A percentile compares a stretch with the other conserved stretches of the same genome.
Evolutionary conservation across 345 rosid species (phyloP).

Genomic region (Gossypium stocksii): DNA sequence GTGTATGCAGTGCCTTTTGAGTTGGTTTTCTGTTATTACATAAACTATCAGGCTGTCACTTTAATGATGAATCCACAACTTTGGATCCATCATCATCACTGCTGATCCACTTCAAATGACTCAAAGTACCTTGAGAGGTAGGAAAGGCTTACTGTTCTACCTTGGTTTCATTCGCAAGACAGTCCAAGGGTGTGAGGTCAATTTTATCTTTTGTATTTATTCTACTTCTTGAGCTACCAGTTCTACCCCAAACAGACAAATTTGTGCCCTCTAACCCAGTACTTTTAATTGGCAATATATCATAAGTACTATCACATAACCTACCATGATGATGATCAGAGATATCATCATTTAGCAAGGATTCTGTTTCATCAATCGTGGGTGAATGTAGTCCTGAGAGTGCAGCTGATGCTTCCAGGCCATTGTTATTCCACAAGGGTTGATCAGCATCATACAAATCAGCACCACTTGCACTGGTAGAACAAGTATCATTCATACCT

Average conservation of each 20-base stretch:
- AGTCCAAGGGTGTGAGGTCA: slow-evolving; percentile 37
- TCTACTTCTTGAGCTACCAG: slow-evolving; percentile 43
- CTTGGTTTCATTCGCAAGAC: slow-evolving; percentile 47
- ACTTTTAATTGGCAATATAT: slow-evolving; percentile 33
- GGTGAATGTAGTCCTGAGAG: slow-evolving; percentile 46
- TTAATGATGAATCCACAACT: slow-evolving; percentile 35
- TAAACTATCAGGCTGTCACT: slow-evolving; percentile 33
- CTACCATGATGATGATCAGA: slow-evolving; percentile 38
- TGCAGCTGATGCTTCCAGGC: slow-evolving; percentile 62
- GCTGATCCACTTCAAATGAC: slow-evolving; percentile 44
- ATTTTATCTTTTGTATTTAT: slow-evolving; percentile 50
- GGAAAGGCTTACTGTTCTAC: slow-evolving; percentile 38
- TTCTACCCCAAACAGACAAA: slow-evolving; percentile 74
- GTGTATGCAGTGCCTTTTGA: slow-evolving; percentile 79
- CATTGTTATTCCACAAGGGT: slow-evolving; percentile 78
- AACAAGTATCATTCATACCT: slow-evolving; percentile 53
- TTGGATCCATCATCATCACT: slow-evolving; percentile 35
- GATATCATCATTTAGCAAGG: slow-evolving; percentile 44
- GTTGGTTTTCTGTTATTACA: slow-evolving; percentile 48
- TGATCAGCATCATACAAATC: slow-evolving; percentile 98
- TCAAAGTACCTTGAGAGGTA: slow-evolving; percentile 31
- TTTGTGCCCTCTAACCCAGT: slow-evolving; percentile 36
- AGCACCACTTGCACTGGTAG: slow-evolving; percentile 45
- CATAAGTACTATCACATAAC: slow-evolving; percentile 32
- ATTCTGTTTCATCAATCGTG: slow-evolving; percentile 46